Conservation (phyloP, 371 early-diverging fungal genomes). For the Mortierella sp. region DNA sequence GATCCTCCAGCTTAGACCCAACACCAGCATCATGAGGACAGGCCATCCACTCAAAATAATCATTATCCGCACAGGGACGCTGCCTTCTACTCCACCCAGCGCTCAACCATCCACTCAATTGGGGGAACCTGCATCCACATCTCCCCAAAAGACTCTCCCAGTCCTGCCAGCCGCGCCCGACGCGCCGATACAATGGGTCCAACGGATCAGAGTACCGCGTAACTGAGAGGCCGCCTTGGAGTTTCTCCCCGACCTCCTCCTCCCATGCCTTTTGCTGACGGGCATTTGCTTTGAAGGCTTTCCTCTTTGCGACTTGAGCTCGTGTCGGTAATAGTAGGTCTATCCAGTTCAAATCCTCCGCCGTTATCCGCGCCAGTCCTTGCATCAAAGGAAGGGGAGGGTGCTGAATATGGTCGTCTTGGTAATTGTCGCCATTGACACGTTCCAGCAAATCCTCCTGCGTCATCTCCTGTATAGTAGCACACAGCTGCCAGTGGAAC, state of each 20-base stretch:
- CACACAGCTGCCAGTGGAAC: not conserved
- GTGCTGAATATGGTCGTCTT: too few relatives aligned
- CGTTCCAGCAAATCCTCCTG: not conserved
- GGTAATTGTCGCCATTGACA: not conserved
- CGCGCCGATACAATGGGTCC: not conserved
- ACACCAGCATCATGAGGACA: too few relatives aligned
- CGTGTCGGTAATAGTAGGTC: not conserved
- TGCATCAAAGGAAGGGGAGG: too few relatives aligned
- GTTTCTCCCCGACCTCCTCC: not conserved
- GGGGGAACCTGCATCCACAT: too few relatives aligned
- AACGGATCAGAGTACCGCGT: not conserved
- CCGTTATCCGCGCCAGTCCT: not conserved
- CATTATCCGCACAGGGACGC: too few relatives aligned
- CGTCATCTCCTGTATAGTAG: not conserved
- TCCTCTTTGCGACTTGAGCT: not conserved
- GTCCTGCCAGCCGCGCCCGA: not conserved
- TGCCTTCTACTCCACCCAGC: too few relatives aligned
- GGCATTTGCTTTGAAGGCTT: not conserved
- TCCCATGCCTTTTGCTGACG: constrained; percentile 4
- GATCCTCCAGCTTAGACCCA: too few relatives aligned
- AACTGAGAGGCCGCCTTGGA: not conserved
- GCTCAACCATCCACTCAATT: too few relatives aligned
- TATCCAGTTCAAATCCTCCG: not conserved
- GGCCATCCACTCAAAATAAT: too few relatives aligned
- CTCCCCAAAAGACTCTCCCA: not conserved